A percentile compares a stretch with the other conserved stretches of the same genome.
Evolutionary conservation across 164 flowering plant genomes (phyloP).

Genomic region (grape (Vitis vinifera)): DNA sequence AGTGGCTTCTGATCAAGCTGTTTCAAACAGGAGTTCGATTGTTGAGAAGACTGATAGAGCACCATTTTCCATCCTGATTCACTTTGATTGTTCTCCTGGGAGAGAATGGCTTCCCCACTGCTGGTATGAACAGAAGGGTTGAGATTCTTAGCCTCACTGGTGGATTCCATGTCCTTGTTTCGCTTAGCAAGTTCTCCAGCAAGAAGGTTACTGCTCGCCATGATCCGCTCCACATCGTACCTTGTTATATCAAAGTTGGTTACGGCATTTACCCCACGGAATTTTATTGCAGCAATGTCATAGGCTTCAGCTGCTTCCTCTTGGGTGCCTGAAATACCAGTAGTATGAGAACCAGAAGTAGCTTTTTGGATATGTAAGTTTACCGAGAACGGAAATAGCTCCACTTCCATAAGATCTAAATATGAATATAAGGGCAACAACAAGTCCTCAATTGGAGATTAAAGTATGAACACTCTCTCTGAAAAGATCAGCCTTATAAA

Average conservation of each 20-base stretch:
- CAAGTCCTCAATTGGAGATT: too few relatives aligned
- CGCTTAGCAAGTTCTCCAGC: slow-evolving; percentile 52
- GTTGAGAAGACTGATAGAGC: slow-evolving; percentile 27
- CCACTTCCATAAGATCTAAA: neutral
- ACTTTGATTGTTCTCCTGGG: slow-evolving; percentile 11
- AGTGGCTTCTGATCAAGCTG: slow-evolving; percentile 15
- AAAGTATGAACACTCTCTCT: neutral
- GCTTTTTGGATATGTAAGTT: too few relatives aligned
- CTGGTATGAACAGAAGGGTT: slow-evolving; percentile 2
- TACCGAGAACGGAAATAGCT: neutral
- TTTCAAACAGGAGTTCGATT: neutral
- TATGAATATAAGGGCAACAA: too few relatives aligned
- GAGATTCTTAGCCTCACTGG: slow-evolving; percentile 12
- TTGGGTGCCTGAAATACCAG: slow-evolving; percentile 46
- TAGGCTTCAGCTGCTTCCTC: slow-evolving; percentile 81
- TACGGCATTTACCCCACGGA: slow-evolving; percentile 61
- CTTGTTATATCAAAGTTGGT: slow-evolving; percentile 63
- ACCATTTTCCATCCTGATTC: slow-evolving; percentile 38
- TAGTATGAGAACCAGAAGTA: neutral
- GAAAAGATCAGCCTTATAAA: slow-evolving; percentile 15
- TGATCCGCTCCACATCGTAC: slow-evolving; percentile 60
- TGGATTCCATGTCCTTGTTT: slow-evolving; percentile 21
- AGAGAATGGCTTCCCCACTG: slow-evolving; percentile 5
- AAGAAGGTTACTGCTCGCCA: slow-evolving; percentile 60
- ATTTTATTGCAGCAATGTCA: slow-evolving; percentile 67